phyloP scores from a whole-genome alignment of 345 rosid species.

The Eucalyptus polyanthemos region DNA sequence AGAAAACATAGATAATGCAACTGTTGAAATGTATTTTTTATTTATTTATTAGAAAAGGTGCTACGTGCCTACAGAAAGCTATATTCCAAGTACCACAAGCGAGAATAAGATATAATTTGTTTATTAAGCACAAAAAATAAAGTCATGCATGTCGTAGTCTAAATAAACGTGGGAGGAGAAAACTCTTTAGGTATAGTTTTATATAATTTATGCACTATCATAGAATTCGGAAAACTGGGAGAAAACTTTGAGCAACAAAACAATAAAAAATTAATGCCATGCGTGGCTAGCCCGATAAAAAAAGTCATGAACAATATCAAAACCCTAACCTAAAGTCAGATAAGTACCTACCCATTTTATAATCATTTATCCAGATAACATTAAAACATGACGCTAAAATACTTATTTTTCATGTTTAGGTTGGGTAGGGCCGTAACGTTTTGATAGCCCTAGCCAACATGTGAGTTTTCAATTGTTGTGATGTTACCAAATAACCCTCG shows the following conservation, averaged over 20 bases:
- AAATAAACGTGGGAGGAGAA: not conserved
- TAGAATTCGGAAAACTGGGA: not conserved
- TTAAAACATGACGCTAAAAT: too few species aligned
- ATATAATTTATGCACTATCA: not conserved
- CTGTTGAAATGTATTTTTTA: not conserved
- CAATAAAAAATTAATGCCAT: not conserved
- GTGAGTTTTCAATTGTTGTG: not conserved
- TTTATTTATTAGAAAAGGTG: not conserved
- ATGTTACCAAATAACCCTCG: not conserved
- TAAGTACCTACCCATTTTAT: not conserved
- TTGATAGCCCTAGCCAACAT: not conserved
- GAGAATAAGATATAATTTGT: not conserved
- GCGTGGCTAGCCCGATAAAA: not conserved
- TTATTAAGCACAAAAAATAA: not conserved
- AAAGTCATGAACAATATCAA: not conserved
- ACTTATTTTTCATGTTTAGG: not conserved
- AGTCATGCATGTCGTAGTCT: not conserved
- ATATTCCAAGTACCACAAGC: not conserved
- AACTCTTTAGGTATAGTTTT: not conserved
- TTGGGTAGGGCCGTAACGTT: not conserved
- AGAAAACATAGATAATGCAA: not conserved
- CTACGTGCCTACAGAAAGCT: not conserved
- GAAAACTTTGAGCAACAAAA: not conserved
- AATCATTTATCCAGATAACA: too few species aligned
- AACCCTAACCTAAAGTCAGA: not conserved